A percentile compares a stretch with the other conserved stretches of the same genome.
phyloP scores from a whole-genome alignment of 2,329 filamentous ascomycete genomes.

The Kalmusia sp. region DNA sequence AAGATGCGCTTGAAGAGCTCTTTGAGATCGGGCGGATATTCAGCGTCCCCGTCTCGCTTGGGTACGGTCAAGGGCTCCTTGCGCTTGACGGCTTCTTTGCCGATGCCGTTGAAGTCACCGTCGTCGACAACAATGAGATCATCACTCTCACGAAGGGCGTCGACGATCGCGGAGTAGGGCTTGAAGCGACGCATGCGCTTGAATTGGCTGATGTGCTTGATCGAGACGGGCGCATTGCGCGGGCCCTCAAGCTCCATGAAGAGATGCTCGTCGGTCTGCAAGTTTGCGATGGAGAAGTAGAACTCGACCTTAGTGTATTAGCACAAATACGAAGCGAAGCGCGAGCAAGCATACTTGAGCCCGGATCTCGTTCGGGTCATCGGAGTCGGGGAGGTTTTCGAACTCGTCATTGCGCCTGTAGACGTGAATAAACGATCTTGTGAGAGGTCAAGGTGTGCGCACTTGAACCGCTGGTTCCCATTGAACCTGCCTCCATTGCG shows the following conservation, averaged over 20 bases:
- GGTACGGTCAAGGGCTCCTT: conserved; percentile 67
- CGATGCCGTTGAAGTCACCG: conserved; percentile 61
- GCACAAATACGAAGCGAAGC: neutral
- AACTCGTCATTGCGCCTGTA: conserved; percentile 39
- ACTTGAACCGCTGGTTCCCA: conserved; percentile 22
- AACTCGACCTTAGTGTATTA: conserved; percentile 78
- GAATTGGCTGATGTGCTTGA: conserved; percentile 83
- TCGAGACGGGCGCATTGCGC: conserved; percentile 80
- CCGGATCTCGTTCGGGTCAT: conserved; percentile 81
- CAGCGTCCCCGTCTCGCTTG: conserved; percentile 37
- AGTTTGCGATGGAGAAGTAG: conserved; percentile 92
- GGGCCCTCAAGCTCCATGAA: conserved; percentile 78
- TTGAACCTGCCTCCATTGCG: conserved; percentile 23
- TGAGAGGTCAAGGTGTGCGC: neutral
- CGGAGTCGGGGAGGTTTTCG: conserved; percentile 68
- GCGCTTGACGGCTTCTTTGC: conserved; percentile 64
- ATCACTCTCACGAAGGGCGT: conserved; percentile 79
- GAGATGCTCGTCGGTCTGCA: conserved; percentile 87
- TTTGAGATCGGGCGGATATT: conserved; percentile 24
- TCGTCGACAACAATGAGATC: conserved; percentile 77
- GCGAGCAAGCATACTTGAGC: conserved; percentile 68
- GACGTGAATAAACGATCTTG: conserved; percentile 14
- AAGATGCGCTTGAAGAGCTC: conserved; percentile 59
- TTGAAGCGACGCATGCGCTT: conserved; percentile 97
- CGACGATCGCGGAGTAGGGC: conserved; percentile 82